These are phyloP conservation scores for Wallacemonas rigidus DNA, from an alignment of 208 protist genomes.

Conservation along the genomic window DNA sequence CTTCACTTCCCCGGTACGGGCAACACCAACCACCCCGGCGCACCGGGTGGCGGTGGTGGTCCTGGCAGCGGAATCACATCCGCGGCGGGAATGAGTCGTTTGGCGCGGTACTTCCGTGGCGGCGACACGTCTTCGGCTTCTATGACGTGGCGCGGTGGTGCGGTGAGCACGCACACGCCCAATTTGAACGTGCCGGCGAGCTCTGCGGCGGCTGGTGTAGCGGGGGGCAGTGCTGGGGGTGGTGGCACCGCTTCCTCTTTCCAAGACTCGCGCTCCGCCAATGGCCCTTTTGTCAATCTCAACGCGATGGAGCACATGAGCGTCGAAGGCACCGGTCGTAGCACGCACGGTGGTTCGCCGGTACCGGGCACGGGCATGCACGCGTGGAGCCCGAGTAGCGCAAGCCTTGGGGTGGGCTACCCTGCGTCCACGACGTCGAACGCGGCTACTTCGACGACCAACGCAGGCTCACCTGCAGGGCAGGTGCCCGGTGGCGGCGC, in stretches of 20 bases:
- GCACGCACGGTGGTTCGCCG: neutral
- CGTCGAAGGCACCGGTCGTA: neutral
- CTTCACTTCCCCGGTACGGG: constrained; percentile 1
- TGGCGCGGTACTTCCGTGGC: constrained; percentile 3
- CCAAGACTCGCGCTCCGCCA: constrained; percentile 6
- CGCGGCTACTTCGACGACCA: neutral
- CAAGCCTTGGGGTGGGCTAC: neutral
- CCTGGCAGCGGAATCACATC: neutral
- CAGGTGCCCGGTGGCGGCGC: neutral
- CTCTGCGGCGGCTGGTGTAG: neutral
- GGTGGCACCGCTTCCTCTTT: neutral
- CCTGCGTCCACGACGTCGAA: neutral
- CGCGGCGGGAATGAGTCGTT: constrained; percentile 1
- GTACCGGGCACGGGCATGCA: neutral
- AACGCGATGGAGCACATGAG: neutral
- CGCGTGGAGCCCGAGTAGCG: neutral
- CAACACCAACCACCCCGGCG: neutral
- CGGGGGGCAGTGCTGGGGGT: no score
- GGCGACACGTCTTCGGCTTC: neutral
- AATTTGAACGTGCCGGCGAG: neutral
- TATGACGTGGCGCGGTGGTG: constrained; percentile 13
- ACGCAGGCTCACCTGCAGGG: neutral
- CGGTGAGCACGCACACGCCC: neutral
- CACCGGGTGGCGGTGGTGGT: neutral
- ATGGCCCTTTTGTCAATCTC: constrained; percentile 3